Conservation (phyloP, 169 alveolate genomes). For the Eimeria zaria region DNA sequence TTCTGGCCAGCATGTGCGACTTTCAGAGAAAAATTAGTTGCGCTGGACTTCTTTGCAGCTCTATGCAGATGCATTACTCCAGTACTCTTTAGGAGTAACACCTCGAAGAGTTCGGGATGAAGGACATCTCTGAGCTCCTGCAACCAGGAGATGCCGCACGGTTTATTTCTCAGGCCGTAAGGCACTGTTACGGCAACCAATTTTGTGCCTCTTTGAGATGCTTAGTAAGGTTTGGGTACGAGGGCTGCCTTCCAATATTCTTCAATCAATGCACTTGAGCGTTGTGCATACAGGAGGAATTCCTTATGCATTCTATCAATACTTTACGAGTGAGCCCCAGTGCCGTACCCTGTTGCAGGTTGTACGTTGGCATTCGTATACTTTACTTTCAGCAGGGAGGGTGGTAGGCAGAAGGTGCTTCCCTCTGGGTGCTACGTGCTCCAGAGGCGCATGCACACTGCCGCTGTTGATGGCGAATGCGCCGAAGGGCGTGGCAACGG, state of each 20-base stretch:
- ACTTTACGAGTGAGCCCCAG: background rate
- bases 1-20: constrained; percentile 10
- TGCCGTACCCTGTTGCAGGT: background rate
- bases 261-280: background rate
- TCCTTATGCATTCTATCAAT: background rate
- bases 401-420: background rate
- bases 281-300: background rate
- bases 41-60: background rate
- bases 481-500: background rate
- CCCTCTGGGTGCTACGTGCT: background rate
- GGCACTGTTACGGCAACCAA: background rate
- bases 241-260: background rate
- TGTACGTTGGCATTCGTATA: background rate
- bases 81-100: background rate
- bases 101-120: background rate
- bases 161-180: background rate
- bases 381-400: no score
- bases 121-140: background rate
- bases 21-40: background rate
- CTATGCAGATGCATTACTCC: background rate
- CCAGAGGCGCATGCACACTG: background rate
- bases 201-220: background rate
- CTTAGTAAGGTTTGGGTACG: background rate
- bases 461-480: background rate
- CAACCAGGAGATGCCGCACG: background rate